Evolutionary conservation across 352 stramenopile genomes (phyloP).

Genomic region (Thalassiosira ordinaria): DNA sequence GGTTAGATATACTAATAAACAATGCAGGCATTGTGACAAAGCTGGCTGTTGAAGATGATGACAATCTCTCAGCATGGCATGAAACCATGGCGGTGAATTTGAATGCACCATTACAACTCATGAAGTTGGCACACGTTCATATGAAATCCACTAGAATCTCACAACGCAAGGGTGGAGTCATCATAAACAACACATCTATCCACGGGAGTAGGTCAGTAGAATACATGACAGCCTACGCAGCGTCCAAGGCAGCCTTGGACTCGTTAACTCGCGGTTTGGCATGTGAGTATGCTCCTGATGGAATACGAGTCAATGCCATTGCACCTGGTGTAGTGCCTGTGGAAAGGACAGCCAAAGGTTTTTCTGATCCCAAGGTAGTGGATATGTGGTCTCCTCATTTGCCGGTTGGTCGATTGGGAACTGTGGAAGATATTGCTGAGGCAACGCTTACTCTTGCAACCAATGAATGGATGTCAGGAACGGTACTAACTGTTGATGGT

Average conservation of each 20-base stretch:
- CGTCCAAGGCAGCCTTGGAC: constrained; percentile 70
- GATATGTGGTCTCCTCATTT: constrained; percentile 62
- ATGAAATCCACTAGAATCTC: constrained; percentile 52
- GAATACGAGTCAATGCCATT: constrained; percentile 67
- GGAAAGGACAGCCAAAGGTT: constrained; percentile 58
- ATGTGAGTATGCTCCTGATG: constrained; percentile 58
- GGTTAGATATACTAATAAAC: constrained; percentile 74
- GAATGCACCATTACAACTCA: constrained; percentile 64
- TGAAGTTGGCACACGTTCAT: constrained; percentile 45
- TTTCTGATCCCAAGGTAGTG: constrained; percentile 35
- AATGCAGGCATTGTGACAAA: constrained; percentile 78
- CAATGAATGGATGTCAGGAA: constrained; percentile 73
- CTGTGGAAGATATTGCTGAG: constrained; percentile 64
- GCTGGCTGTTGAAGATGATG: constrained; percentile 64
- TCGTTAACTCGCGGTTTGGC: constrained; percentile 60
- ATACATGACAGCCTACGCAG: constrained; percentile 74
- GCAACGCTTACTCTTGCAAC: constrained; percentile 55
- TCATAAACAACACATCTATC: constrained; percentile 73
- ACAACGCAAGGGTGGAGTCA: constrained; percentile 43
- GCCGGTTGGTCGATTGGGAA: constrained; percentile 52
- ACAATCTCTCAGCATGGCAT: constrained; percentile 56
- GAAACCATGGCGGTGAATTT: constrained; percentile 74
- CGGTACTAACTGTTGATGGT: constrained; percentile 69
- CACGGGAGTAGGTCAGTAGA: constrained; percentile 66
- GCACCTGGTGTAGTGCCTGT: constrained; percentile 73